Conservation (phyloP, 73 alveolate species). For the Breviolum minutum region DNA sequence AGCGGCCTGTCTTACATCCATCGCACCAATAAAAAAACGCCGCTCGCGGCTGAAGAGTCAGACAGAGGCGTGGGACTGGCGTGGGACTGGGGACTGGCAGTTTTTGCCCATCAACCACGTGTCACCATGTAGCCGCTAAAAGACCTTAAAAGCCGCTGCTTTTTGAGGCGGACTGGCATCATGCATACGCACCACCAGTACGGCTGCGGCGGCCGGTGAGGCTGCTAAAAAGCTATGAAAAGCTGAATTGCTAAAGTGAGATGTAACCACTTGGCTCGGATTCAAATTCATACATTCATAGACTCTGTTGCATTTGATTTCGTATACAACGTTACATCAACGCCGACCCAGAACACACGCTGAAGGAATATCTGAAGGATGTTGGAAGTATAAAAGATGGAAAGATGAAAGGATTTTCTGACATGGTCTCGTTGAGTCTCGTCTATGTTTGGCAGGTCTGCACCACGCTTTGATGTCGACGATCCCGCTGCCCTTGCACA, state of each 20-base stretch:
- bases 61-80: neutral
- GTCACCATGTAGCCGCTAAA: neutral
- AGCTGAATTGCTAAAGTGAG: no score
- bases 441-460: neutral
- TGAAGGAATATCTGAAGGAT: no score
- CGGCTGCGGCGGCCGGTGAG: neutral
- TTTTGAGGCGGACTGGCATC: neutral
- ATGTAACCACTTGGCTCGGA: no score
- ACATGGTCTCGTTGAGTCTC: no score
- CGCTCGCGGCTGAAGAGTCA: neutral
- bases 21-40: neutral
- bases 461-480: neutral
- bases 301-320: no score
- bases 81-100: neutral
- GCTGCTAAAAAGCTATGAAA: neutral
- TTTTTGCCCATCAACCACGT: no score
- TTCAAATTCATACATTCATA: no score
- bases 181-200: constrained; percentile 5
- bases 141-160: neutral
- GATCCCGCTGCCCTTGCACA: neutral
- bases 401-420: no score
- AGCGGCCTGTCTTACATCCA: neutral
- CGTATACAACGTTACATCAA: no score
- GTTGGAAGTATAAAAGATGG: no score
- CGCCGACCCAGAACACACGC: no score